Evolutionary conservation across 148 eudicot species (phyloP).

Genomic region (Simmondsia chinensis): DNA sequence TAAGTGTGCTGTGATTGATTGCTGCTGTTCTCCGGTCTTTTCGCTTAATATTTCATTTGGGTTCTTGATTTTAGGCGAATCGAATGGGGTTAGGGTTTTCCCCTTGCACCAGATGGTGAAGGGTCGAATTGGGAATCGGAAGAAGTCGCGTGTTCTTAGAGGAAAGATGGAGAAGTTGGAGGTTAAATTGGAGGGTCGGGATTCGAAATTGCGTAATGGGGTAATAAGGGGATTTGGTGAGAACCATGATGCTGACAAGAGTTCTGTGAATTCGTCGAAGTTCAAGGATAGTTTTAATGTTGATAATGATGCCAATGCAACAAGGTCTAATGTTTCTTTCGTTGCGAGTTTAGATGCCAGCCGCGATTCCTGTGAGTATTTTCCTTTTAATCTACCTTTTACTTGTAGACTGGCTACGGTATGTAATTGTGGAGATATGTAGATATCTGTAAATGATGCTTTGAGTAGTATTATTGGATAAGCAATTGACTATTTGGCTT

Average conservation of each 20-base stretch:
- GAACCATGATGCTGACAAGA: slow-evolving; percentile 16
- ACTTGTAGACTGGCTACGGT: too few species aligned
- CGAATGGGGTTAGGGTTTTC: slow-evolving; percentile 76
- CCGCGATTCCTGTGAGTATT: slow-evolving; percentile 32
- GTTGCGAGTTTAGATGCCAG: slow-evolving; percentile 19
- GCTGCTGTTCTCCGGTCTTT: slow-evolving; percentile 40
- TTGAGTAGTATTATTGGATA: not conserved
- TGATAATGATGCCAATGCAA: slow-evolving; percentile 6
- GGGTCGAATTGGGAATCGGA: slow-evolving; percentile 35
- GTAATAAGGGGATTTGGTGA: slow-evolving; percentile 16
- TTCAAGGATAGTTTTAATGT: slow-evolving; percentile 23
- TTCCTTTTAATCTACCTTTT: too few species aligned
- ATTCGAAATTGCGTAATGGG: slow-evolving; percentile 34
- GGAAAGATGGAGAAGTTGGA: slow-evolving; percentile 18
- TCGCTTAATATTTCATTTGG: slow-evolving; percentile 45
- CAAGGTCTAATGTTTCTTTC: slow-evolving; percentile 10
- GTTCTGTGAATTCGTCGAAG: slow-evolving; percentile 4
- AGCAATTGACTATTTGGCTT: not conserved
- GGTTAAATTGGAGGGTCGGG: slow-evolving; percentile 8
- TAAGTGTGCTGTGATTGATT: slow-evolving; percentile 80
- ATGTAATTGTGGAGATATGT: too few species aligned
- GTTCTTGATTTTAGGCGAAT: slow-evolving; percentile 64
- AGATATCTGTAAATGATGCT: not conserved
- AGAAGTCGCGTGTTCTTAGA: slow-evolving; percentile 7
- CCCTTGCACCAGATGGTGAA: slow-evolving; percentile 52